phyloP scores from a whole-genome alignment of 495 filamentous ascomycete species.

The Mycothermus thermophilus region DNA sequence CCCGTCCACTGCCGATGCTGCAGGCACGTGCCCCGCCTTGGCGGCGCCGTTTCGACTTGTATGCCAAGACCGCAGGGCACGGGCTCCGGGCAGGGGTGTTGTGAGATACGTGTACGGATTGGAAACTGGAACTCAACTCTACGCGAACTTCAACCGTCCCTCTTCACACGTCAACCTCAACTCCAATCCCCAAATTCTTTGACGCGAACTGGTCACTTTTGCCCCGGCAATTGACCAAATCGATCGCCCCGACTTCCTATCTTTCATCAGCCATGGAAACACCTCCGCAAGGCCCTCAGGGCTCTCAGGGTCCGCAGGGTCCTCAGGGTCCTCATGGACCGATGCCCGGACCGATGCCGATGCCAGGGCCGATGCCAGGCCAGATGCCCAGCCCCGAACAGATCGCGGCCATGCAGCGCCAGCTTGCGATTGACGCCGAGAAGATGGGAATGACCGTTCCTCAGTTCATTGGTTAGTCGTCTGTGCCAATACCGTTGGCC shows the following conservation, averaged over 20 bases:
- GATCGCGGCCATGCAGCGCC: slow-evolving; percentile 68
- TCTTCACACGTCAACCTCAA: too few relatives aligned
- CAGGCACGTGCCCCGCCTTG: too few relatives aligned
- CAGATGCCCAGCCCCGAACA: slow-evolving; percentile 61
- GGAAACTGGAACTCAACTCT: too few relatives aligned
- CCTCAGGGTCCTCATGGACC: slow-evolving; percentile 1
- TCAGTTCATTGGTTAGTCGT: slow-evolving; percentile 41
- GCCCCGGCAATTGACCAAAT: too few relatives aligned
- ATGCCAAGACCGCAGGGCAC: slow-evolving; percentile 1
- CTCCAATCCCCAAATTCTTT: too few relatives aligned
- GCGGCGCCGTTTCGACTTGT: not conserved
- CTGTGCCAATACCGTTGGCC: too few relatives aligned
- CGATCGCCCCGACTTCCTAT: too few relatives aligned
- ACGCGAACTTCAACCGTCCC: too few relatives aligned
- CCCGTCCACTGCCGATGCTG: not conserved
- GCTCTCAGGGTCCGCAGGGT: not conserved
- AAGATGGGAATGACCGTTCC: slow-evolving; percentile 63
- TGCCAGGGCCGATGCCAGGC: slow-evolving; percentile 8
- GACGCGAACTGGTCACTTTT: too few relatives aligned
- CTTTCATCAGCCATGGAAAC: slow-evolving; percentile 4
- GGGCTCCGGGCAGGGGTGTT: slow-evolving; percentile 8
- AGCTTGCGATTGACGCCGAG: slow-evolving; percentile 62
- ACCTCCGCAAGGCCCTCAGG: slow-evolving; percentile 5
- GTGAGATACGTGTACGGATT: slow-evolving; percentile 14
- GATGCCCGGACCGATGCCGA: slow-evolving; percentile 23